Conservation (phyloP, 257 asterid species). For the Mentha longifolia region DNA sequence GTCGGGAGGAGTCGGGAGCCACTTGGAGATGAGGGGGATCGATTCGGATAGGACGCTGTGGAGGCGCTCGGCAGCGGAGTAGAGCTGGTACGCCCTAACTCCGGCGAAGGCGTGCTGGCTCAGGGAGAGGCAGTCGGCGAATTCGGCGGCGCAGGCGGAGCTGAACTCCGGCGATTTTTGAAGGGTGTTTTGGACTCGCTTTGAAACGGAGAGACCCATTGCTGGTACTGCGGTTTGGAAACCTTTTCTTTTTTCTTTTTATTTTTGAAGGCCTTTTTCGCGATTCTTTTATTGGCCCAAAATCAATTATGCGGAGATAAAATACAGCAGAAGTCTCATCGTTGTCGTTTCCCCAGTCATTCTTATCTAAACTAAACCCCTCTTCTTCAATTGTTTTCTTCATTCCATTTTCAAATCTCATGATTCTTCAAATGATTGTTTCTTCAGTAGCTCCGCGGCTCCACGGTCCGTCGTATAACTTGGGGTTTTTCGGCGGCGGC, state of each 20-base stretch:
- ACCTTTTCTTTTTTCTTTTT: too few species aligned
- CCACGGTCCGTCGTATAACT: not conserved
- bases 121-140: constrained; percentile 56
- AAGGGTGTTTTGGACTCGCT: constrained; percentile 59
- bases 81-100: constrained; percentile 74
- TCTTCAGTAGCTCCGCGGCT: constrained; percentile 42
- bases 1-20: constrained; percentile 69
- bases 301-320: not conserved
- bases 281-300: not conserved
- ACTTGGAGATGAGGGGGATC: constrained; percentile 57
- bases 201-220: constrained; percentile 79
- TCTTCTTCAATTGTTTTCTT: not conserved
- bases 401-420: not conserved
- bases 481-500: constrained; percentile 13
- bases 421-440: constrained; percentile 20
- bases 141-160: constrained; percentile 69
- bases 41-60: constrained; percentile 51
- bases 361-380: constrained; percentile 27
- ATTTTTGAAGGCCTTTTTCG: too few species aligned
- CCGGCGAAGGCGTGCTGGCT: constrained; percentile 82
- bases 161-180: constrained; percentile 56
- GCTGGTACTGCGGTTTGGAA: not conserved
- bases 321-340: not conserved
- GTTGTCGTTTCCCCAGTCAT: not conserved
- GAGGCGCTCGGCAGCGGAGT: constrained; percentile 68